Evolutionary conservation across 495 filamentous ascomycete species (phyloP).

Genomic region (Usnea hakonensis): DNA sequence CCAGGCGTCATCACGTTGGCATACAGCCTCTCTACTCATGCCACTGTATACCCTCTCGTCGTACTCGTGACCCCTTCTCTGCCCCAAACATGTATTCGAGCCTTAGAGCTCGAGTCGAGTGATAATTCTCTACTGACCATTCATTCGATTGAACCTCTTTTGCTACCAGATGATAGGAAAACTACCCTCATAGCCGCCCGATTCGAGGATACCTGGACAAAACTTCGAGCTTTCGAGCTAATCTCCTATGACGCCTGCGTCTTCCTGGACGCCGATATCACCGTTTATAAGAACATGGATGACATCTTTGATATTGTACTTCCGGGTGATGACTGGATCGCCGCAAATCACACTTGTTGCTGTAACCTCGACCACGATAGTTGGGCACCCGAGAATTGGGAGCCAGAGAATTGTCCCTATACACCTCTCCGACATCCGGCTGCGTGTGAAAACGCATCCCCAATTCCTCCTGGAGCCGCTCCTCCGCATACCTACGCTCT

Average conservation of each 20-base stretch:
- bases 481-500: constrained; percentile 32
- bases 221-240: constrained; percentile 45
- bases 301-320: constrained; percentile 33
- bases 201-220: constrained; percentile 50
- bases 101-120: constrained; percentile 31
- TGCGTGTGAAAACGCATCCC: constrained; percentile 25
- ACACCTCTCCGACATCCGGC: constrained; percentile 32
- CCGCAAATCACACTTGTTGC: constrained; percentile 45
- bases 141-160: constrained; percentile 30
- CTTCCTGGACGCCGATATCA: constrained; percentile 47
- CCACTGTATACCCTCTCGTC: constrained; percentile 39
- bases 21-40: constrained; percentile 38
- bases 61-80: constrained; percentile 40
- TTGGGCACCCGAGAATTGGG: constrained; percentile 45
- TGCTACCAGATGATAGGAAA: constrained; percentile 14
- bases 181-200: constrained; percentile 25
- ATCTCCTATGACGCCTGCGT: constrained; percentile 34
- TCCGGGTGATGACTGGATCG: constrained; percentile 34
- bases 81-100: constrained; percentile 22
- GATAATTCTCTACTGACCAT: constrained; percentile 29
- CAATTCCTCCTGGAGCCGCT: constrained; percentile 18
- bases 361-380: constrained; percentile 42
- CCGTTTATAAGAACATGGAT: constrained; percentile 39
- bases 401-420: constrained; percentile 42
- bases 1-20: constrained; percentile 43